phyloP scores from a whole-genome alignment of 371 early-diverging fungal genomes.

The Mortierella sp. region DNA sequence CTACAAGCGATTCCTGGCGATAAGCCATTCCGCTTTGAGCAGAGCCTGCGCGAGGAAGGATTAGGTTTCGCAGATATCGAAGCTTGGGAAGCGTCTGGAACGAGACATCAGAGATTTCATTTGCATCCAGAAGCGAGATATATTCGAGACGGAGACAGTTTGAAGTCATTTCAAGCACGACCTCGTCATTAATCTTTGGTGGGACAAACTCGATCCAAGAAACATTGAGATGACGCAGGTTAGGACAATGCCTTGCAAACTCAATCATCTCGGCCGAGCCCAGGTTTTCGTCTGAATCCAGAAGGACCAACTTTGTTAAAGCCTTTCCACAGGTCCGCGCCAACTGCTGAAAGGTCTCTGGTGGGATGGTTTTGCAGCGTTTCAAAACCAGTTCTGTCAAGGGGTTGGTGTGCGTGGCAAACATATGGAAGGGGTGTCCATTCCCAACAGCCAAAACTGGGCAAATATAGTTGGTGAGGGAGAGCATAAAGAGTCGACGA shows the following conservation, averaged over 20 bases:
- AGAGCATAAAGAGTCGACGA: conserved; percentile 50
- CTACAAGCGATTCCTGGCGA: conserved; percentile 50
- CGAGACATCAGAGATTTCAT: conserved; percentile 54
- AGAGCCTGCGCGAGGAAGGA: conserved; percentile 49
- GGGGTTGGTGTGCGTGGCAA: conserved; percentile 52
- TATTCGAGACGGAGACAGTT: conserved; percentile 50
- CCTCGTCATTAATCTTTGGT: conserved; percentile 55
- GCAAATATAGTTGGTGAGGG: conserved; percentile 54
- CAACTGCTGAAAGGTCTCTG: conserved; percentile 46
- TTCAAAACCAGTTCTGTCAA: conserved; percentile 52
- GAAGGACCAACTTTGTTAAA: conserved; percentile 48
- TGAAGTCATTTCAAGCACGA: conserved; percentile 37
- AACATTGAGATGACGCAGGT: conserved; percentile 52
- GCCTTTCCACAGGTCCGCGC: conserved; percentile 55
- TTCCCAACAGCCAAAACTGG: conserved; percentile 37
- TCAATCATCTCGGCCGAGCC: conserved; percentile 46
- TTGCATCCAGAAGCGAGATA: conserved; percentile 55
- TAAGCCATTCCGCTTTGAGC: conserved; percentile 41
- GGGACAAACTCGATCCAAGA: conserved; percentile 52
- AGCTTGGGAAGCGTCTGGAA: conserved; percentile 53
- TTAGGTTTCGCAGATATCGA: conserved; percentile 52
- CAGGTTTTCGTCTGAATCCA: conserved; percentile 49
- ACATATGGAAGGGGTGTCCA: conserved; percentile 47
- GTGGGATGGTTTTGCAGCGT: conserved; percentile 52
- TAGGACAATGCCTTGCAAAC: conserved; percentile 50